Base-by-base conservation (phyloP, 2,329 filamentous ascomycete genomes). In the Clarireedia monteithiana region DNA sequence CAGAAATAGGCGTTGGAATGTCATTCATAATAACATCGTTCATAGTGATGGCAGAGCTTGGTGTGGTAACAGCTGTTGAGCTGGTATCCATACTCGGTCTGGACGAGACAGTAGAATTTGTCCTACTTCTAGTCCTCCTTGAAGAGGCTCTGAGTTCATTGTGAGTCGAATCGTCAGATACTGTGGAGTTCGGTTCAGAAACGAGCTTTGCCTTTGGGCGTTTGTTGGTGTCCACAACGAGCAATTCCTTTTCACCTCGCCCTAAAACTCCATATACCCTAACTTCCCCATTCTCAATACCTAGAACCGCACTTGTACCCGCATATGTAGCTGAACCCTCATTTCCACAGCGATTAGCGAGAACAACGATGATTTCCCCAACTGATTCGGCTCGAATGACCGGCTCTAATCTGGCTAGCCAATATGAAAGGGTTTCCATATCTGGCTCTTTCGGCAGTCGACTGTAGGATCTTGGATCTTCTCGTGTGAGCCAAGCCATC, bases 401-500 rank as follows among this genome's bases (percentile, higher is more conserved):
- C 0, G 88, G 88, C 55, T 86, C 83, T 4, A 92, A 75, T 0
- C 89, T 78, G 17, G 81, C 78, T 0, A 89, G 74, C 89, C 88
- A 92, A 64, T 92, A 92, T 0, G 81, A 79, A 7, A 92, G 67
- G 0, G 87, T 90, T 24, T 88, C 82, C 71, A 88, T 77, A 61
- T 91, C 88, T 0, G 87, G 86, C 50, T 83, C 79, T 1, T 76
- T 67, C 0, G 80, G 80, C 60, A 60, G 73, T 27, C 62, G 74
- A 57, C 65, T 81, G 66, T 74, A 83, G 6, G 58, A 56, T 17
- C 64, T 74, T 1, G 70, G 75, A 63, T 75, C 77, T 59, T 75
- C 82, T 55, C 68, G 74, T 1, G 86, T 89, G 34, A 88, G 74
- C 88, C 88, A 92, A 0, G 89, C 87, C 88, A 91, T 91, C 4